Evolutionary conservation across 139 green algal genomes (phyloP).

Genomic region (Penium margaritaceum): DNA sequence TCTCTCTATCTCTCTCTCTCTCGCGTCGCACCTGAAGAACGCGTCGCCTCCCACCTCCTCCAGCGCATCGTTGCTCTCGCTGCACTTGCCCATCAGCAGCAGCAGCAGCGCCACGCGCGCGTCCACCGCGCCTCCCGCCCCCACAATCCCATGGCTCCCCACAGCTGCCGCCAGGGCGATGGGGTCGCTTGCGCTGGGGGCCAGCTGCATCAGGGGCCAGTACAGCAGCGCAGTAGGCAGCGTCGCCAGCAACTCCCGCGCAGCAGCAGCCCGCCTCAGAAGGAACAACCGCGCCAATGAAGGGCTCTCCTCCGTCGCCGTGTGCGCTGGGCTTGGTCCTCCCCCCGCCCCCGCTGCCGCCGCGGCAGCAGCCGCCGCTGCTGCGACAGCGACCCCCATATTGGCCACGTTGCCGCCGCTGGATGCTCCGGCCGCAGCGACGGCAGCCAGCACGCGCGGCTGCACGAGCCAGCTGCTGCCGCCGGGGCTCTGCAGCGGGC

Average conservation of each 20-base stretch:
- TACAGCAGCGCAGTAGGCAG: slow-evolving; percentile 33
- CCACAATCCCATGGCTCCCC: slow-evolving; percentile 21
- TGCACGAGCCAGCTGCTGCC: slow-evolving; percentile 9
- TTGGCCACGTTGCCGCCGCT: too few relatives aligned
- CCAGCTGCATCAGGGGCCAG: slow-evolving; percentile 41
- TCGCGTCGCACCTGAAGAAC: slow-evolving; percentile 46
- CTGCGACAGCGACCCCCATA: too few relatives aligned
- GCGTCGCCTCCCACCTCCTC: slow-evolving; percentile 32
- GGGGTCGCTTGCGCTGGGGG: slow-evolving; percentile 1
- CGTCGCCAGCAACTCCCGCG: slow-evolving; percentile 7
- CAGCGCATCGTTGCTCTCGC: slow-evolving; percentile 17
- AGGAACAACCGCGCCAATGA: slow-evolving; percentile 32
- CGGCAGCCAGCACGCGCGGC: neutral
- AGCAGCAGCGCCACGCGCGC: slow-evolving; percentile 37
- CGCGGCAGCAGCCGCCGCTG: too few relatives aligned
- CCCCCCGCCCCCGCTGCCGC: neutral
- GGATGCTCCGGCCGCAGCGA: too few relatives aligned
- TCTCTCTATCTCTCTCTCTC: too few relatives aligned
- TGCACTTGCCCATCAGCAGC: slow-evolving; percentile 42
- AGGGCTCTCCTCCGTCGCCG: neutral
- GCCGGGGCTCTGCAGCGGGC: neutral
- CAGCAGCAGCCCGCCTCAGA: neutral
- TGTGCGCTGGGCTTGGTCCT: neutral
- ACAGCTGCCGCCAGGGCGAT: slow-evolving; percentile 34
- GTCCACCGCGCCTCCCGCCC: slow-evolving; percentile 5